Evolutionary conservation across 1,139 yeast genomes (phyloP).

Genomic region (Geotrichum bryndzae): DNA sequence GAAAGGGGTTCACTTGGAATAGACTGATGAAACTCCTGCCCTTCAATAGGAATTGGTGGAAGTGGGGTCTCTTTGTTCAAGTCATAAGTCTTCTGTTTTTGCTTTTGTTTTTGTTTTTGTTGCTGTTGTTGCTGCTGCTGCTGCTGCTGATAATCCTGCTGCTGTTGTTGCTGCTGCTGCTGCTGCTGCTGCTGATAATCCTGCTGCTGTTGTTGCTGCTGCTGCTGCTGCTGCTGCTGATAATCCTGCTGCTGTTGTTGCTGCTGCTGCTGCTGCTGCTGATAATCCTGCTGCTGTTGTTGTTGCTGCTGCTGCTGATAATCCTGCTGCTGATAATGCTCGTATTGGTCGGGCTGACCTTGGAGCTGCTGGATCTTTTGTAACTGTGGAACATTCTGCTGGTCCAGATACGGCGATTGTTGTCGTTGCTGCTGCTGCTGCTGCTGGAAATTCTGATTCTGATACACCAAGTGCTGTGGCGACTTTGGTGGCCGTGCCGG

Average conservation of each 20-base stretch:
- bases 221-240: neutral
- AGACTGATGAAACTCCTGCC: neutral
- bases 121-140: conserved; percentile 13
- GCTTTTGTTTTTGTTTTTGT: conserved; percentile 1
- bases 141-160: neutral
- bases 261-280: conserved; percentile 6
- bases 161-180: conserved; percentile 5
- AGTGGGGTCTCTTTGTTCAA: neutral
- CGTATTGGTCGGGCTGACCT: neutral
- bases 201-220: neutral
- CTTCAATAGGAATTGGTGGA: neutral
- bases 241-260: conserved; percentile 3
- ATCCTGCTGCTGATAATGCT: neutral
- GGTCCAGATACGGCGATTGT: conserved; percentile 5
- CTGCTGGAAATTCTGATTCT: conserved; percentile 17
- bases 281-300: neutral
- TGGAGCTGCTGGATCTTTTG: conserved; percentile 4
- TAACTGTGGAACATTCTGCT: conserved; percentile 15
- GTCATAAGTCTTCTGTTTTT: neutral
- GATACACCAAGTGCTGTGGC: conserved; percentile 5
- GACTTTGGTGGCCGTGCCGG: conserved; percentile 14
- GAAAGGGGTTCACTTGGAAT: neutral
- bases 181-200: neutral
- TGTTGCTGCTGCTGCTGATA: neutral
- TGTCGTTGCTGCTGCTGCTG: neutral